Evolutionary conservation across 345 rosid genomes (phyloP), one percentile per base, ranked within the genome.

Genomic region (Eucalyptus pauciflora): DNA sequence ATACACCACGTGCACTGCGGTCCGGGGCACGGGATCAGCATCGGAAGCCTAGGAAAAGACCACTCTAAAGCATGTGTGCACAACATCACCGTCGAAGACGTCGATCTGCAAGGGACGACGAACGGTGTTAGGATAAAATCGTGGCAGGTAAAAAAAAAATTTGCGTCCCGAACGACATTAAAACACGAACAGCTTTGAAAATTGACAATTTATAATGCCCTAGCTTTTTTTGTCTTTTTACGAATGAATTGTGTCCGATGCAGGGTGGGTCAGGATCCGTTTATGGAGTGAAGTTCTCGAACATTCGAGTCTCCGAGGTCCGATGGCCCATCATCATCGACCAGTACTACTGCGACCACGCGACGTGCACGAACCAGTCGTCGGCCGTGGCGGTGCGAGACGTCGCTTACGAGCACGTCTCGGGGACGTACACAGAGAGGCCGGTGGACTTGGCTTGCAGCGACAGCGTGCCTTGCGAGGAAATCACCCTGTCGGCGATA

Each of bases 21-120:
- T 52, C 93, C 94, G 5, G 86, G 93, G 71, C 93, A 93, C 49
- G 94, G 94, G 48, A 93, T 93, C 92, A 93, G 93, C 87, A 91
- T 93, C 54, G 92, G 93, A 13, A 93, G 94, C 31, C 91, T 91
- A 10, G 94, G 94, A 25, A 50, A 37, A 51, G 87, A 85, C 86
- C 90, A 89, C 56, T 88, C 92, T 16, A 88, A 29, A 81, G 94
- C 92, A 10, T 93, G 94, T 17, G 94, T 91, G 31, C 91, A 91
- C 10, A 88, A 93, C 85, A 85, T 93, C 48, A 90, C 89, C 5
- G 94, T 91, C 86, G 60, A 33, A 14, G 88, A 90, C 50, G 86
- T 90, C 17, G 67, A 87, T 24, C 90, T 91, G 71, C 90, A 88
- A 48, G 13, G 87, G 27, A 90, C 94, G 14, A 90, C 88, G 16